Evolutionary conservation across 768 basidiomycete genomes (phyloP).

Genomic region (Lactarius akahatsu): DNA sequence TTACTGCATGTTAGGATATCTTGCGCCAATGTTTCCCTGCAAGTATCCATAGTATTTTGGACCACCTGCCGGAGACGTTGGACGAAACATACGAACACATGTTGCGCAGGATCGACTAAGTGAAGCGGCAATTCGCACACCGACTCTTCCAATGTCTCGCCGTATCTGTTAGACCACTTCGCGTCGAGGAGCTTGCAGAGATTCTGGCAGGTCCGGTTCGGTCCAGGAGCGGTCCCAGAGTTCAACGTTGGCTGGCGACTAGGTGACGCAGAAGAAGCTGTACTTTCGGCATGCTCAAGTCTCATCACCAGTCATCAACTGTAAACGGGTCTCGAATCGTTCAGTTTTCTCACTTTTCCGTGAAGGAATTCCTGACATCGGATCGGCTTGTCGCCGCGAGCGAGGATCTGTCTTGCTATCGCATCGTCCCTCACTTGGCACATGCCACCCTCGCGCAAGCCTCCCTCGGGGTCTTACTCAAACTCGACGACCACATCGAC

Average conservation of each 20-base stretch:
- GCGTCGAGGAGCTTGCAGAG: slow-evolving; percentile 7
- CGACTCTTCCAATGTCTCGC: slow-evolving; percentile 12
- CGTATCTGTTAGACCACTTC: slow-evolving; percentile 6
- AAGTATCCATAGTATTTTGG: too few relatives aligned
- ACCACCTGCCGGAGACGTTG: too few relatives aligned
- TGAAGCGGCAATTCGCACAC: slow-evolving; percentile 4
- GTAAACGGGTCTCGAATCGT: not conserved
- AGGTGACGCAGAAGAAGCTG: not conserved
- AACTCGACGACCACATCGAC: not conserved
- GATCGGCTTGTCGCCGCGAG: not conserved
- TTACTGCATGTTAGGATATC: too few relatives aligned
- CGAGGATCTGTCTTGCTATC: not conserved
- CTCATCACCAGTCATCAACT: not conserved
- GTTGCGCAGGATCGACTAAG: not conserved
- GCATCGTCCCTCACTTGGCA: not conserved
- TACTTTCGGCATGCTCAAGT: slow-evolving; percentile 4
- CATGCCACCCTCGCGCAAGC: slow-evolving; percentile 1
- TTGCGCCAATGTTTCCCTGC: too few relatives aligned
- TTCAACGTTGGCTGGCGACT: not conserved
- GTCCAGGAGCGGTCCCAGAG: not conserved
- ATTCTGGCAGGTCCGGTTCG: slow-evolving; percentile 10
- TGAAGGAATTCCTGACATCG: slow-evolving; percentile 17
- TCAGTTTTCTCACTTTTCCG: slow-evolving; percentile 16
- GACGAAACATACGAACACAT: too few relatives aligned
- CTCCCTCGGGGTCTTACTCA: not conserved